Evolutionary conservation across 2,329 filamentous ascomycete genomes (phyloP).

Genomic region (Penicillium sp.): DNA sequence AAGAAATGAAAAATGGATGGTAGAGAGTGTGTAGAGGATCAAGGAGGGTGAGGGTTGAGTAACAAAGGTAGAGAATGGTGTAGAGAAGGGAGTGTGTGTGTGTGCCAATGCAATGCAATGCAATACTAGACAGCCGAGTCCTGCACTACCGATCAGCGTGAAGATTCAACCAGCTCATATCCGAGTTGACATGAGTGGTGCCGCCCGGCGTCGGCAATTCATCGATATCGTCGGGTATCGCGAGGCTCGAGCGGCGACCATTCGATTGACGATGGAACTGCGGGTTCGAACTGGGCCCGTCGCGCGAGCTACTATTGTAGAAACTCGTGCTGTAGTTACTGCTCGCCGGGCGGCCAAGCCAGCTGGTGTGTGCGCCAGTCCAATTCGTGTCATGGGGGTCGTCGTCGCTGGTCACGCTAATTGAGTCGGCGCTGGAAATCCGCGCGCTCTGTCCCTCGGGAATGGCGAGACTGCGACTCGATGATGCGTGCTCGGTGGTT

Average conservation of each 20-base stretch:
- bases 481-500: slow-evolving; percentile 43
- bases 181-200: slow-evolving; percentile 38
- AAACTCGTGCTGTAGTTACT: slow-evolving; percentile 48
- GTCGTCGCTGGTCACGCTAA: slow-evolving; percentile 44
- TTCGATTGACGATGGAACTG: slow-evolving; percentile 28
- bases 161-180: slow-evolving; percentile 52
- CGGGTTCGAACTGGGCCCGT: slow-evolving; percentile 21
- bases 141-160: slow-evolving; percentile 32
- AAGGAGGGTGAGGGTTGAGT: background rate
- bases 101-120: background rate
- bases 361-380: slow-evolving; percentile 34
- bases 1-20: background rate
- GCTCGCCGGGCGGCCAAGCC: slow-evolving; percentile 44
- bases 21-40: background rate
- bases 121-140: background rate
- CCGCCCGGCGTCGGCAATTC: slow-evolving; percentile 26
- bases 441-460: slow-evolving; percentile 48
- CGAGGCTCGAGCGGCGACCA: slow-evolving; percentile 37
- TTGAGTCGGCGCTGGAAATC: slow-evolving; percentile 49
- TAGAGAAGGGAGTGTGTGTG: background rate
- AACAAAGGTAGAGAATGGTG: background rate
- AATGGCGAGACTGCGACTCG: slow-evolving; percentile 38
- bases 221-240: slow-evolving; percentile 38
- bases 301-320: slow-evolving; percentile 36
- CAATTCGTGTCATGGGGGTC: slow-evolving; percentile 36